Evolutionary conservation across 73 alveolate genomes (phyloP), one percentile per base, ranked within the genome.

Genomic region (Halteria grandinella): DNA sequence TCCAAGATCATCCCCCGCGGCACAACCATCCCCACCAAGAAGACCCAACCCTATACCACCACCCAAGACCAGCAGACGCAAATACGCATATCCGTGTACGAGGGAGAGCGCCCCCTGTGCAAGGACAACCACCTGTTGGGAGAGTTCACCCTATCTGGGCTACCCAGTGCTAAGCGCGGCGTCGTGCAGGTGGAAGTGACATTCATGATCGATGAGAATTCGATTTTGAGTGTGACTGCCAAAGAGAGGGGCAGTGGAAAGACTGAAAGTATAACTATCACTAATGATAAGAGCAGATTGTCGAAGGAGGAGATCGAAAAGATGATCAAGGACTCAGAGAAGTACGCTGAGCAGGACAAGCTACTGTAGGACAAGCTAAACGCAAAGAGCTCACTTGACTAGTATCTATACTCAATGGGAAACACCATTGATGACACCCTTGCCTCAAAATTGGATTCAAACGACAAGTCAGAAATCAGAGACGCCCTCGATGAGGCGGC

Each of bases 81-180:
- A 15, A 15, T 47, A 40, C 72, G 89, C 14, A 89, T 94, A 57
- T 90, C 83, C 55, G 96, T 95, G 24, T 89, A 59, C 69, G 98
- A 94, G 66, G 99, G 99, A 4, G 98, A 95, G 62, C 94, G 98
- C 36, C 89, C 98, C 41, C 77, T 95, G 78, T 84, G 97, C 58
- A 91, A 94, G 37, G 79, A 62, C 55, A 41, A 55, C 69, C 57
- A 47, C 74, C 64, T 84, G 52, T 88, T 97, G 31, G 99, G 98
- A 53, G 91, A 93, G 70, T 97, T 97, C 50, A 98, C 87, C 70
- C 88, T 96, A 47, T 78, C 91, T 45, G 98, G 97, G 12, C 86
- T 97, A 17, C 98, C 99, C 18, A 92, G 94, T 25, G 98, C 98
- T 57, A 96, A 98, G 24, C 71, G 98, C 78, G 99, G 99, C 24